Base-by-base conservation (phyloP, 2,329 filamentous ascomycete genomes). In the Colletotrichum sp. region DNA sequence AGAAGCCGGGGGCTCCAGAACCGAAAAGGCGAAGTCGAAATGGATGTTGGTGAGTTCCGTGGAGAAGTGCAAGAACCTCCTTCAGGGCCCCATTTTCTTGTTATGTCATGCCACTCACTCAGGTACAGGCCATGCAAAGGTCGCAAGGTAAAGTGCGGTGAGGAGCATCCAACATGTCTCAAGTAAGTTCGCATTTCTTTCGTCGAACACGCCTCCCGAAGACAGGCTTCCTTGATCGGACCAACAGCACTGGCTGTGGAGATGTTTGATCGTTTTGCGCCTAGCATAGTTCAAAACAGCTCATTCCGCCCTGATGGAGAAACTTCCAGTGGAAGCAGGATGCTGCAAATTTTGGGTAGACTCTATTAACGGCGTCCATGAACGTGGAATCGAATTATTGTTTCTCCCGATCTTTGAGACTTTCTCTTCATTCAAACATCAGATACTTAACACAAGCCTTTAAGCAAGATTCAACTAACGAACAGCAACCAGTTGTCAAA, bases 121-220 rank as follows among this genome's bases (percentile, higher is more conserved):
- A 34, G 24, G 28, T 48, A n/a, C 71, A 95, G 94, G 93, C 94
- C 93, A 15, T 96, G 94, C 86, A 96, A 96, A 86, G 90, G 90
- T 78, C 90, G 94, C 76, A 96, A 86, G 77, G 83, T 86, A 78
- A 96, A 96, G 87, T 96, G 94, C 84, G 94, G 93, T 77, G 95
- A 96, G 83, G 93, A 94, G 81, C 93, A 93, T 78, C 94, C 95
- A 16, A 85, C 84, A 77, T 96, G 95, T 84, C 81, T 90, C 65
- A 96, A 95, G 87, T 89, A 86, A 79, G 82, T 77, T 58, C 21
- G 10, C 15, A 73, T 77, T 70, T 64, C 66, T 67, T 67, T 77
- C 66, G n/a, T 63, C 28, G 43, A 66, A 48, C n/a, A 48, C 43
- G 6, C n/a, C n/a, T 21, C n/a, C 43, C 43, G n/a, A 21, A 48